phyloP scores from a whole-genome alignment of 495 filamentous ascomycete species.

The Aspergillus conjunctus region DNA sequence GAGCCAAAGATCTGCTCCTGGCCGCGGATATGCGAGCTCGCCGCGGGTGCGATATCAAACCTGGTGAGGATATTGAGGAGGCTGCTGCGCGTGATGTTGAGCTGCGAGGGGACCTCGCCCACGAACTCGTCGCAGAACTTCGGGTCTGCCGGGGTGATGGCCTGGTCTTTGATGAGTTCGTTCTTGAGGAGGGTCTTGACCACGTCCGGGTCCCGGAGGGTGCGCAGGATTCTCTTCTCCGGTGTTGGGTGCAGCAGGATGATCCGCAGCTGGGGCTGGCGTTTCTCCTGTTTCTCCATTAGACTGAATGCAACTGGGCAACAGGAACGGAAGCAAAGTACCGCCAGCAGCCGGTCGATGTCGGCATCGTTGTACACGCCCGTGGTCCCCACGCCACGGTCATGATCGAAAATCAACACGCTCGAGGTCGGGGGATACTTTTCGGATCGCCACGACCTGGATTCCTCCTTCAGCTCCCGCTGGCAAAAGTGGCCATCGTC shows the following conservation, averaged over 20 bases:
- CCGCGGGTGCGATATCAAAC: slow-evolving; percentile 17
- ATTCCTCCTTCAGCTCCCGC: slow-evolving; percentile 18
- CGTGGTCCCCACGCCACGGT: slow-evolving; percentile 11
- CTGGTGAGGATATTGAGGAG: slow-evolving; percentile 15
- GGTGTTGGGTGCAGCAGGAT: slow-evolving; percentile 16
- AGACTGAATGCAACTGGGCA: background rate
- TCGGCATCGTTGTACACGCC: slow-evolving; percentile 4
- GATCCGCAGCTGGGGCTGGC: slow-evolving; percentile 14
- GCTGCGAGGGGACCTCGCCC: slow-evolving; percentile 14
- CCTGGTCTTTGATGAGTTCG: slow-evolving; percentile 16
- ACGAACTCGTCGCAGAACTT: slow-evolving; percentile 11
- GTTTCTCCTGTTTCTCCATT: background rate
- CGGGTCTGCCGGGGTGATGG: background rate
- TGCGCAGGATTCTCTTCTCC: slow-evolving; percentile 10
- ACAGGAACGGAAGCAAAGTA: background rate
- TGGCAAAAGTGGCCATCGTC: slow-evolving; percentile 18
- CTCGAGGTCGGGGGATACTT: slow-evolving; percentile 15
- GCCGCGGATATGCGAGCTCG: slow-evolving; percentile 16
- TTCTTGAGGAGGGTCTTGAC: slow-evolving; percentile 17
- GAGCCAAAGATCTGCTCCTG: slow-evolving; percentile 18
- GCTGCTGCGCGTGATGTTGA: slow-evolving; percentile 15
- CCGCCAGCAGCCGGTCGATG: slow-evolving; percentile 9
- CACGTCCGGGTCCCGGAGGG: slow-evolving; percentile 6
- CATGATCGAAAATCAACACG: slow-evolving; percentile 11
- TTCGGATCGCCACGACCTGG: slow-evolving; percentile 12